These are phyloP conservation scores for Talaromyces verruculosus DNA, from an alignment of 2,329 filamentous ascomycete species.

Conservation along the genomic window DNA sequence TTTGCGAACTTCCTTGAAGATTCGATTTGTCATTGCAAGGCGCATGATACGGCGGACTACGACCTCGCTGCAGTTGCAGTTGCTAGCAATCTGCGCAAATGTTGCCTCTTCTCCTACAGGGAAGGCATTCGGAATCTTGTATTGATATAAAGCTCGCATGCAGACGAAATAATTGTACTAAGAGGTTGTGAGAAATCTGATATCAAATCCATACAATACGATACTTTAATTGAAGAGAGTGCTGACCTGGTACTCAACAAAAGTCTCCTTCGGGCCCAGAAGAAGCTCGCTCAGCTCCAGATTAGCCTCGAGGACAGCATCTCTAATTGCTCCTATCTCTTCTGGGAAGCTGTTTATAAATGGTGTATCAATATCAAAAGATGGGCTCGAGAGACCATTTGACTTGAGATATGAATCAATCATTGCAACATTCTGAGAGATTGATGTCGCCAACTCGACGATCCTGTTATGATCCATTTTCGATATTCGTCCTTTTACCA, in stretches of 20 bases:
- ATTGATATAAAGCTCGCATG: neutral
- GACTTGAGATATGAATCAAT: neutral
- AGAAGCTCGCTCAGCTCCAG: constrained; percentile 13
- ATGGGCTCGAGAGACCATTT: neutral
- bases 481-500: neutral
- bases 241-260: constrained; percentile 9
- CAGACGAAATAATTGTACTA: neutral
- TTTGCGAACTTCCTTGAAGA: constrained; percentile 15
- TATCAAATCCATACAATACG: neutral
- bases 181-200: neutral
- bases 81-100: constrained; percentile 15
- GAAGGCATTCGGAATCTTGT: neutral
- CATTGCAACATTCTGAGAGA: neutral
- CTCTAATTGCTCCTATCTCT: neutral
- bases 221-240: neutral
- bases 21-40: constrained; percentile 15
- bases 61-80: constrained; percentile 1
- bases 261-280: constrained; percentile 13
- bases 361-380: neutral
- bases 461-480: neutral
- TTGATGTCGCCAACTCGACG: neutral
- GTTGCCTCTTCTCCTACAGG: constrained; percentile 11
- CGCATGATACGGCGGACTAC: constrained; percentile 15
- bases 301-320: constrained; percentile 6
- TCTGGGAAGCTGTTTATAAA: neutral